phyloP scores from a whole-genome alignment of 2,329 filamentous ascomycete genomes.

The Fusarium setosum region DNA sequence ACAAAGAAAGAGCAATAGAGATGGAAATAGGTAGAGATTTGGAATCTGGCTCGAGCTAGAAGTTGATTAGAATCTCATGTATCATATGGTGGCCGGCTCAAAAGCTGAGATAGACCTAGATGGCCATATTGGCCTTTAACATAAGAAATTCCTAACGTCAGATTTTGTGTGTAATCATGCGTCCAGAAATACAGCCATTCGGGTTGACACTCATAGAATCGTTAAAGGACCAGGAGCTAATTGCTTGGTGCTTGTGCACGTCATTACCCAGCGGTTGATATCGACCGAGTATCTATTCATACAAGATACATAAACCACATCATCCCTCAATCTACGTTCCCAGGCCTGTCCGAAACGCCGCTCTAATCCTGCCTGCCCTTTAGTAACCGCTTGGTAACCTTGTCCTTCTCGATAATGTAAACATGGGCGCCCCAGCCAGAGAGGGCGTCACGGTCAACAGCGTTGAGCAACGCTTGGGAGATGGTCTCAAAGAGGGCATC shows the following conservation, averaged over 20 bases:
- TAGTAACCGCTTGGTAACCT: constrained; percentile 98
- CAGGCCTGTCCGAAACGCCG: constrained; percentile 25
- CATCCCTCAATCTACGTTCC: constrained; percentile 22
- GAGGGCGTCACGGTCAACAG: constrained; percentile 94
- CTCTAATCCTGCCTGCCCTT: constrained; percentile 94
- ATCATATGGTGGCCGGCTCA: constrained; percentile 30
- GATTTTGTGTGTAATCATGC: constrained; percentile 13
- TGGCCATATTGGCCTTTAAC: constrained; percentile 29
- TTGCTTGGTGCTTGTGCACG: constrained; percentile 36
- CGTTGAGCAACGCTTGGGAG: constrained; percentile 94
- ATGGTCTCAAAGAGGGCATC: constrained; percentile 99
- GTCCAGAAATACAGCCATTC: background rate
- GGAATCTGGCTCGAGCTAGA: constrained; percentile 38
- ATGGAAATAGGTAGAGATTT: constrained; percentile 34
- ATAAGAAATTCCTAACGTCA: constrained; percentile 23
- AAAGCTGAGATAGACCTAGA: constrained; percentile 36
- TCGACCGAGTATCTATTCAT: constrained; percentile 49
- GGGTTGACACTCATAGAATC: no score
- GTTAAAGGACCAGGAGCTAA: background rate
- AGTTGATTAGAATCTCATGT: constrained; percentile 45
- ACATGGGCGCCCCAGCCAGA: constrained; percentile 99
- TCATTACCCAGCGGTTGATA: constrained; percentile 42
- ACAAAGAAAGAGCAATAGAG: constrained; percentile 66
- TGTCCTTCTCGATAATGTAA: constrained; percentile 99
- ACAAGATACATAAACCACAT: constrained; percentile 45